Evolutionary conservation across 805 yeast species (phyloP), one percentile per base, ranked within the genome.

Genomic region (Sugiyamaella lignohabitans): DNA sequence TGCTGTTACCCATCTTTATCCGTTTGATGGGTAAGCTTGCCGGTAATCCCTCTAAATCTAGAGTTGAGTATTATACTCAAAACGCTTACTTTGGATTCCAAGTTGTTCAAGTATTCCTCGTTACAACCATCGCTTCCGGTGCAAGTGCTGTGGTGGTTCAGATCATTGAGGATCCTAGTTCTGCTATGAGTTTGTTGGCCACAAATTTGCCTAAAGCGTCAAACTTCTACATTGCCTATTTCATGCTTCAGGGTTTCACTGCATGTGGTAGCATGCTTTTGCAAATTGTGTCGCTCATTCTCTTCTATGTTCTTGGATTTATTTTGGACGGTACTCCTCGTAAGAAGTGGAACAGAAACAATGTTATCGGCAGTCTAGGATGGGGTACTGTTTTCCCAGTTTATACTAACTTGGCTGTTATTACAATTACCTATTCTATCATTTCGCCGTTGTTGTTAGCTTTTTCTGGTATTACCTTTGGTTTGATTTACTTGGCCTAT

Each of bases 11-110:
- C 3, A 82, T 87, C 24, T 75, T 87, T 56, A 84, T 93, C 55
- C 79, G 86, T 58, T 74, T 72, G 49, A 75, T 80, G 75, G 98
- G 95, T 54, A 79, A 75, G 56, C 61, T 82, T 43, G 71, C 85
- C 29, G 98, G 98, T 22, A 68, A 73, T 39, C 70, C 85, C 45
- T 79, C 96, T 2, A 62, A 69, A 6, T 91, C 87, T 58, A 75
- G 79, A 46, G 76, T 85, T 48, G 96, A 88, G 56, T 65, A 72
- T 50, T 87, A 82, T 74, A 83, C 93, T 53, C 98, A 91, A 64
- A 75, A 80, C 32, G 88, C 95, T 81, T 93, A 70, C 67, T 91
- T 75, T 67, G 96, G 85, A 1, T 91, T 91, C 77, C 88, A 86
- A 70, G 91, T 88, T 41, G 79, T 91, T 50, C 88, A 91, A 66